Percentiles rank a stretch among this genome's conserved stretches.
phyloP scores from a whole-genome alignment of 257 asterid genomes.

The Solanum clarkiae region DNA sequence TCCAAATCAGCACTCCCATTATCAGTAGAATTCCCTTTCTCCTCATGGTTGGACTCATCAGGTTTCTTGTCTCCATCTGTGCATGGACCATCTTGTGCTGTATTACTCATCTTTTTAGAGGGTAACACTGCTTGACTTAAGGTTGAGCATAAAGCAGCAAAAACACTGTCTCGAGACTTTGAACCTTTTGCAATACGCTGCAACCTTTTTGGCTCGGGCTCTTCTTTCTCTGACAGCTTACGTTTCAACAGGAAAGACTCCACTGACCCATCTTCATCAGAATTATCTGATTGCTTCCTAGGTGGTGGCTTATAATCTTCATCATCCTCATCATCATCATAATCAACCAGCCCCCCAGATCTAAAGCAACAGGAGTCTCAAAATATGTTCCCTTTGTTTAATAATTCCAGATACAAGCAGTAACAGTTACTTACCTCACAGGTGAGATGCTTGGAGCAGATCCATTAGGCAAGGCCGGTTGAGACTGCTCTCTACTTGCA shows the following conservation, averaged over 20 bases:
- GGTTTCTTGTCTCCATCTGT: constrained; percentile 16
- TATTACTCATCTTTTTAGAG: constrained; percentile 29
- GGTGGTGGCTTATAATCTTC: constrained; percentile 94
- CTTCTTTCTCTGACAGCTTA: constrained; percentile 52
- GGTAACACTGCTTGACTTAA: constrained; percentile 48
- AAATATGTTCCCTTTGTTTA: background rate
- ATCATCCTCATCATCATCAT: constrained; percentile 92
- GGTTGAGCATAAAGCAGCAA: constrained; percentile 69
- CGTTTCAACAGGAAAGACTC: constrained; percentile 61
- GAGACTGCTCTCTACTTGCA: constrained; percentile 29
- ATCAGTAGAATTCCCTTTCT: constrained; percentile 20
- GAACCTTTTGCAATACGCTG: constrained; percentile 39
- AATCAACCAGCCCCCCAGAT: constrained; percentile 91
- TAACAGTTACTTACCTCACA: constrained; percentile 33
- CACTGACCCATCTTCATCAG: constrained; percentile 47
- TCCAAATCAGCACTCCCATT: constrained; percentile 19
- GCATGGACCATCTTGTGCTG: constrained; percentile 12
- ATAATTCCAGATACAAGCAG: background rate
- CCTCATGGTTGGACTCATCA: constrained; percentile 16
- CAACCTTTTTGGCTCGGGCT: constrained; percentile 51
- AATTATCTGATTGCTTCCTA: constrained; percentile 27
- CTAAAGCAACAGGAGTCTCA: constrained; percentile 21
- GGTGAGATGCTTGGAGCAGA: constrained; percentile 32
- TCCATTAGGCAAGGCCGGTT: constrained; percentile 47
- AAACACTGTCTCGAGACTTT: constrained; percentile 65